Conservation (phyloP, 805 yeast species). For the Babjeviella inositovora region DNA sequence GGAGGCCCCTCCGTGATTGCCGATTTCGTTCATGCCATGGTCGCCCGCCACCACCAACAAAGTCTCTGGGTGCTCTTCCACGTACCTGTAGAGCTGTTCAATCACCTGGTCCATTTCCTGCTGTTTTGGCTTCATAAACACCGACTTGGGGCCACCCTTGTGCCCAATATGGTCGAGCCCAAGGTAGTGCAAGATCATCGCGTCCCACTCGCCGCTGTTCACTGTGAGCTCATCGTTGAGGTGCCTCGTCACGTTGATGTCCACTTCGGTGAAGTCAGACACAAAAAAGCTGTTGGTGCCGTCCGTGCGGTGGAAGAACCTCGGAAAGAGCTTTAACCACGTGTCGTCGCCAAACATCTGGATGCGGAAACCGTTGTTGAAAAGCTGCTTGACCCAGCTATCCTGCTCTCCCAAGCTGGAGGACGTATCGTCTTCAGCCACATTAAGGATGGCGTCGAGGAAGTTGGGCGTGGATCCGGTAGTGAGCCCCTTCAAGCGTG, state of each 20-base stretch:
- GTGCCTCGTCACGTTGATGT: conserved; percentile 83
- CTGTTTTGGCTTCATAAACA: conserved; percentile 72
- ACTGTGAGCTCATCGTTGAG: conserved; percentile 37
- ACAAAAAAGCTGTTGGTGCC: conserved; percentile 94
- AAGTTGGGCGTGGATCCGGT: conserved; percentile 93
- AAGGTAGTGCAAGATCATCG: conserved; percentile 72
- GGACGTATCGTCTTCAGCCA: conserved; percentile 75
- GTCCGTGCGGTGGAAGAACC: conserved; percentile 45
- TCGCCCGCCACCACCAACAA: conserved; percentile 75
- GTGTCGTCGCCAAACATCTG: conserved; percentile 97
- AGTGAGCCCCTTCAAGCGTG: conserved; percentile 83
- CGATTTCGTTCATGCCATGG: conserved; percentile 92
- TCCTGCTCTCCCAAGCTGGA: conserved; percentile 64
- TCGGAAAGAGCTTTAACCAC: conserved; percentile 84
- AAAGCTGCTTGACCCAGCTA: conserved; percentile 73
- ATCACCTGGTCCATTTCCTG: conserved; percentile 71
- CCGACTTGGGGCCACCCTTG: conserved; percentile 80
- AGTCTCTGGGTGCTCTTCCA: conserved; percentile 16
- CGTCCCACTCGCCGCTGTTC: conserved; percentile 51
- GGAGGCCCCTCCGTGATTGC: conserved; percentile 95
- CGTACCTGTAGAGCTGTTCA: conserved; percentile 22
- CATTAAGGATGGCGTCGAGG: conserved; percentile 83
- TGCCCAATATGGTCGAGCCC: conserved; percentile 98
- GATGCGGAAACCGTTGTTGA: conserved; percentile 20
- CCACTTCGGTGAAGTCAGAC: conserved; percentile 89